A percentile compares a stretch with the other conserved stretches of the same genome.
Evolutionary conservation across 805 yeast species (phyloP).

Genomic region (Ogataea siamensis): DNA sequence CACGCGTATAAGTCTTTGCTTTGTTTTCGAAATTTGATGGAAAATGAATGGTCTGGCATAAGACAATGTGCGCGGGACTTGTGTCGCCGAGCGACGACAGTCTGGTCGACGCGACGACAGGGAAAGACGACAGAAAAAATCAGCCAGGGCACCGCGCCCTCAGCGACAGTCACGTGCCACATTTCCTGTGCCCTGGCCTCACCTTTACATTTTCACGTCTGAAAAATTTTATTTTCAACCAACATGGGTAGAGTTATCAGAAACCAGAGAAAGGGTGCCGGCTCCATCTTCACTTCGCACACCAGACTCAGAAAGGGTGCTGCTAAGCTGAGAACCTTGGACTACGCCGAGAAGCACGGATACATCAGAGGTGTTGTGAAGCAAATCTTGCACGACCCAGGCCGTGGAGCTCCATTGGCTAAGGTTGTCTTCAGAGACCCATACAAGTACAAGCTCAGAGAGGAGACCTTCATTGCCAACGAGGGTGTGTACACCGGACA

Average conservation of each 20-base stretch:
- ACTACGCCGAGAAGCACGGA: conserved; percentile 99
- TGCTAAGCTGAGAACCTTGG: conserved; percentile 98
- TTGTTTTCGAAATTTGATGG: conserved; percentile 9
- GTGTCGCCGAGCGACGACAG: too few species aligned
- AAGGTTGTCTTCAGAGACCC: conserved; percentile 99
- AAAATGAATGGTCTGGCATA: conserved; percentile 14
- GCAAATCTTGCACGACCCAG: conserved; percentile 98
- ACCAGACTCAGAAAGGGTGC: conserved; percentile 99
- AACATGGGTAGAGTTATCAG: conserved; percentile 94
- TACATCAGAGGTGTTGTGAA: conserved; percentile 99
- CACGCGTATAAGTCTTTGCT: conserved; percentile 5
- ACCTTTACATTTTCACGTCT: conserved; percentile 5
- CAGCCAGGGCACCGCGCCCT: background rate
- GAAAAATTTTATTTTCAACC: conserved; percentile 16
- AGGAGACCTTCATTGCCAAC: conserved; percentile 98
- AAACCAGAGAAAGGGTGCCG: conserved; percentile 99
- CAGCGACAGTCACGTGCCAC: background rate
- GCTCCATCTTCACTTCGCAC: conserved; percentile 99
- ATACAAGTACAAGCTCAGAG: conserved; percentile 96
- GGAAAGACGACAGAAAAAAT: too few species aligned
- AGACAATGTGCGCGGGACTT: conserved; percentile 5
- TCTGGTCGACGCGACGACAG: too few species aligned
- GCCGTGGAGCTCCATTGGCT: conserved; percentile 99
- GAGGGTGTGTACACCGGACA: conserved; percentile 99
- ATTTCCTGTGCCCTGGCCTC: background rate